phyloP scores from a whole-genome alignment of 1,284 basidiomycete genomes.

The Heterobasidion parviporum region DNA sequence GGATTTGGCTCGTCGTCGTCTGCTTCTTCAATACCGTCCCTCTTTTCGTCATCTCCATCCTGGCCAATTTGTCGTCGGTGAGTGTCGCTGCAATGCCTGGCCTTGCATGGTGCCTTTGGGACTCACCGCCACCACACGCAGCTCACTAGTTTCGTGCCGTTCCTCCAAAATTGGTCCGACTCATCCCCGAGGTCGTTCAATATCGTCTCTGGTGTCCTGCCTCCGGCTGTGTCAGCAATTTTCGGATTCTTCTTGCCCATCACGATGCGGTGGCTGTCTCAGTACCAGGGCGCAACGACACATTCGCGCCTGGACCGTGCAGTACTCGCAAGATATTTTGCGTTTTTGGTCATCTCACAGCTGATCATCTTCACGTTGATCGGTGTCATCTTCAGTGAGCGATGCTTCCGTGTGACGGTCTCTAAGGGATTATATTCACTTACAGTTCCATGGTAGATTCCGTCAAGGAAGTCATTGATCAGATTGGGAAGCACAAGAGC shows the following conservation, averaged over 20 bases:
- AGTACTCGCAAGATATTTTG: slow-evolving; percentile 85
- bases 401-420: background rate
- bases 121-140: slow-evolving; percentile 27
- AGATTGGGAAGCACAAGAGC: slow-evolving; percentile 62
- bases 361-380: slow-evolving; percentile 89
- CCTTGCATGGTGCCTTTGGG: background rate
- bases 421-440: background rate
- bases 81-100: slow-evolving; percentile 17
- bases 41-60: slow-evolving; percentile 68
- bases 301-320: slow-evolving; percentile 81
- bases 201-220: slow-evolving; percentile 80
- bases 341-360: slow-evolving; percentile 87
- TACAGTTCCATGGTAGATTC: slow-evolving; percentile 33
- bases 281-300: slow-evolving; percentile 76
- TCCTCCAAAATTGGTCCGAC: slow-evolving; percentile 62
- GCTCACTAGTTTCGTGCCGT: slow-evolving; percentile 53
- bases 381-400: slow-evolving; percentile 78
- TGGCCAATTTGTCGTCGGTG: slow-evolving; percentile 73
- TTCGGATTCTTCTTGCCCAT: slow-evolving; percentile 86
- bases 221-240: slow-evolving; percentile 79
- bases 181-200: slow-evolving; percentile 59
- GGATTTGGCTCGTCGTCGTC: slow-evolving; percentile 64
- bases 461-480: slow-evolving; percentile 56
- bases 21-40: slow-evolving; percentile 94
- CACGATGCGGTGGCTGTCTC: slow-evolving; percentile 77